Conservation (phyloP, 257 asterid genomes). For the Nicotiana tomentosiformis region DNA sequence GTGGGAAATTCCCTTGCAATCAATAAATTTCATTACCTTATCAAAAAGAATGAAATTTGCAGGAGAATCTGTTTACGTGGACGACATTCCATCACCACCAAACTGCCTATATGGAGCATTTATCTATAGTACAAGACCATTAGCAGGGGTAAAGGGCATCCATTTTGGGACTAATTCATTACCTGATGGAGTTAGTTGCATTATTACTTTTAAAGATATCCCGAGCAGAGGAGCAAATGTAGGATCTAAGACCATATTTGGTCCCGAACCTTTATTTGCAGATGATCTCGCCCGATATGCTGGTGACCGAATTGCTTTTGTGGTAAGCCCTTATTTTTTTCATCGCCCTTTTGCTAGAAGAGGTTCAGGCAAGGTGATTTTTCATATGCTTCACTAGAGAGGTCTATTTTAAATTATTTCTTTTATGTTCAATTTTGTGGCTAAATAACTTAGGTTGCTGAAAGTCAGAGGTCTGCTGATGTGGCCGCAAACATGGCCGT, state of each 20-base stretch:
- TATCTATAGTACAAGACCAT: constrained; percentile 59
- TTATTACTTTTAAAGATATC: constrained; percentile 58
- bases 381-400: not conserved
- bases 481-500: constrained; percentile 46
- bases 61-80: constrained; percentile 78
- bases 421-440: not conserved
- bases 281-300: constrained; percentile 51
- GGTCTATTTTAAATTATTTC: not conserved
- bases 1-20: too few species aligned
- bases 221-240: constrained; percentile 55
- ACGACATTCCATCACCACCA: constrained; percentile 76
- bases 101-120: constrained; percentile 62
- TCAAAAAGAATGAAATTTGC: not conserved
- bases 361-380: not conserved
- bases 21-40: not conserved
- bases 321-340: constrained; percentile 35
- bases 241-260: constrained; percentile 37
- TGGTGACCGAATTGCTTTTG: constrained; percentile 65
- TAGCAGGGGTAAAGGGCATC: constrained; percentile 45
- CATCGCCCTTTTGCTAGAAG: not conserved
- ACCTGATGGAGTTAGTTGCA: constrained; percentile 31
- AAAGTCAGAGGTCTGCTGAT: constrained; percentile 52
- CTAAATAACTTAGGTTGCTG: constrained; percentile 41
- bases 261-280: constrained; percentile 55
- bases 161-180: constrained; percentile 25